Evolutionary conservation across 208 protist genomes (phyloP), one percentile per base, ranked within the genome.

Genomic region (Trypanosoma cruzi): DNA sequence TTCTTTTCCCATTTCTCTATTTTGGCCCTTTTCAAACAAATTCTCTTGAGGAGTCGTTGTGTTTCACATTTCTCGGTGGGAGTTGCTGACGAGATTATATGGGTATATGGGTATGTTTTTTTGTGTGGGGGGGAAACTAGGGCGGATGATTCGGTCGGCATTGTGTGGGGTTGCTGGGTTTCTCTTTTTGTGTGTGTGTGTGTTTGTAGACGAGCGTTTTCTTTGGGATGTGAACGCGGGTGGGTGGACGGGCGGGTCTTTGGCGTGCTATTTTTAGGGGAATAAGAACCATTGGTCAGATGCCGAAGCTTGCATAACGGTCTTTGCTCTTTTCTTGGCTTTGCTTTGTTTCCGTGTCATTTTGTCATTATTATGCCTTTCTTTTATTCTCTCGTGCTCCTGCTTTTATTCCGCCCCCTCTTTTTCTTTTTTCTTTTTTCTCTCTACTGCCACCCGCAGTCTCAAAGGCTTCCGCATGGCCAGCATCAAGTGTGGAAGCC

Each of bases 401-500:
- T 29, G 24, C 13, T 67, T 22, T 20, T 2, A 18, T 20, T 50
- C 24, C n/a, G 61, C 1, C 37, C 68, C 24, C 37, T 59, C 55
- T 29, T 64, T 64, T 62, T 37, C 42, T 61, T 18, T 64, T 40
- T 32, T 71, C 29, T 64, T 54, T 42, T 52, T n/a, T 31, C 44
- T 56, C 20, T 55, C 8, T 4, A 14, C 52, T 56, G 13, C 34
- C 36, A 0, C 44, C 22, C 48, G 44, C 28, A 66, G 69, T 64
- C 24, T 58, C 62, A 55, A 46, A 59, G 54, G 49, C 48, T 64
- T 69, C 70, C 60, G 68, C 68, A 95, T 94, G 89, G 86, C 76
- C 55, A 92, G 86, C 70, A 93, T 92, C 64, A 95, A 96, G 90
- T 94, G 89, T 79, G 84, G 74, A 68, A 93, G 82, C 81, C 90